Conservation (phyloP, 805 yeast genomes). For the Komagataella phaffii region DNA sequence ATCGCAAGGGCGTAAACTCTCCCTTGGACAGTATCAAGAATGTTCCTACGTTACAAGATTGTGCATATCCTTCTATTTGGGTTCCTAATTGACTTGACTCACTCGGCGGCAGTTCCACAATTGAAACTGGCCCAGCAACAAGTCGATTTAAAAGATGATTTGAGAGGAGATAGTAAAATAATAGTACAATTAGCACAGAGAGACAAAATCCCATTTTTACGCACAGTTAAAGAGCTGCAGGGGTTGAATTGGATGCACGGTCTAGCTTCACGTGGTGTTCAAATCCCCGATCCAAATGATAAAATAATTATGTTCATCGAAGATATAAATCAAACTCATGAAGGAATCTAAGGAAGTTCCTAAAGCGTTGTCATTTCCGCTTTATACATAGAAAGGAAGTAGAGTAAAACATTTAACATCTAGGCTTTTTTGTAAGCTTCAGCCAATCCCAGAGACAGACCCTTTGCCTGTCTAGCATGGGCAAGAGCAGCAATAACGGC, state of each 20-base stretch:
- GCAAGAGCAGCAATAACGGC: constrained; percentile 96
- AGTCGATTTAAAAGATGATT: background rate
- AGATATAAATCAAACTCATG: background rate
- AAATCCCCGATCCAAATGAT: background rate
- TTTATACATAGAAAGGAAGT: background rate
- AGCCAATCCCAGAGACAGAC: constrained; percentile 48
- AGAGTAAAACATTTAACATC: background rate
- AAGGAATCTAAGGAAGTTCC: background rate
- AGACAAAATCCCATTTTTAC: background rate
- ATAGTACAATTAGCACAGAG: background rate
- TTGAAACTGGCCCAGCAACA: background rate
- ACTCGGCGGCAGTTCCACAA: background rate
- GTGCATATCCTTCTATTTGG: background rate
- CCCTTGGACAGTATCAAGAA: background rate
- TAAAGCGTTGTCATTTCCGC: background rate
- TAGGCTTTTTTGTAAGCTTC: constrained; percentile 4
- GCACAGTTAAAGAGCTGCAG: background rate
- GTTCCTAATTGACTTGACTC: background rate
- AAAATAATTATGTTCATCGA: background rate
- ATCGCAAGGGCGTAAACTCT: background rate
- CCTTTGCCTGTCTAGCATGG: constrained; percentile 58
- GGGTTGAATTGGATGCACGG: background rate
- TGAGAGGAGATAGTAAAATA: background rate
- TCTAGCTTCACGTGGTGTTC: background rate
- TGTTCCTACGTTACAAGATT: background rate